Evolutionary conservation across 805 yeast species (phyloP).

Genomic region (Candida cerambycidarum): DNA sequence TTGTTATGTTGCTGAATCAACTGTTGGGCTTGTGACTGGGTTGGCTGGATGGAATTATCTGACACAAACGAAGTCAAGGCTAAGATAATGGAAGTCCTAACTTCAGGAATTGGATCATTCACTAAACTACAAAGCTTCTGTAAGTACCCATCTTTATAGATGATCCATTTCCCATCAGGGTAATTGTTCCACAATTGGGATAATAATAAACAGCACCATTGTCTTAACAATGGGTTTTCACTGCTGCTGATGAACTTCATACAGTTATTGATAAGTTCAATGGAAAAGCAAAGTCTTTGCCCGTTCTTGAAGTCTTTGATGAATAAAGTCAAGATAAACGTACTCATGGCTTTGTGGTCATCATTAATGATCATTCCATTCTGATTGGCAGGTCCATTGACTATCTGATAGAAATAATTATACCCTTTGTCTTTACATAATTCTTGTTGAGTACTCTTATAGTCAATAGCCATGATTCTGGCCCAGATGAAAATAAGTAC

Average conservation of each 20-base stretch:
- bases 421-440: conserved; percentile 88
- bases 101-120: conserved; percentile 93
- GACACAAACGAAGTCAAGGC: conserved; percentile 71
- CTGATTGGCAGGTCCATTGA: conserved; percentile 24
- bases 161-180: conserved; percentile 72
- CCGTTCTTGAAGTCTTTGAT: conserved; percentile 78
- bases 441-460: conserved; percentile 86
- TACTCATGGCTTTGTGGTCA: conserved; percentile 94
- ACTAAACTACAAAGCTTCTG: conserved; percentile 57
- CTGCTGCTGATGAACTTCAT: conserved; percentile 64
- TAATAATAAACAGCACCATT: conserved; percentile 84
- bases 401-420: conserved; percentile 78
- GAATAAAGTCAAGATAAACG: conserved; percentile 82
- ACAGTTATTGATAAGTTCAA: conserved; percentile 69
- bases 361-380: conserved; percentile 50
- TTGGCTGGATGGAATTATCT: conserved; percentile 26
- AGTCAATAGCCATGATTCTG: conserved; percentile 93
- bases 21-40: conserved; percentile 14
- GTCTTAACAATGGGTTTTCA: conserved; percentile 83
- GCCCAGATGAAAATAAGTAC: conserved; percentile 97
- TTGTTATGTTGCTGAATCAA: conserved; percentile 14
- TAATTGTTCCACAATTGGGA: conserved; percentile 74
- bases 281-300: conserved; percentile 73
- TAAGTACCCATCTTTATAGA: conserved; percentile 62
- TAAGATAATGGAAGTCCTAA: conserved; percentile 76